A percentile compares a stretch with the other conserved stretches of the same genome.
Evolutionary conservation across 108 stramenopile species (phyloP).

Genomic region (Cyclotella baltica): DNA sequence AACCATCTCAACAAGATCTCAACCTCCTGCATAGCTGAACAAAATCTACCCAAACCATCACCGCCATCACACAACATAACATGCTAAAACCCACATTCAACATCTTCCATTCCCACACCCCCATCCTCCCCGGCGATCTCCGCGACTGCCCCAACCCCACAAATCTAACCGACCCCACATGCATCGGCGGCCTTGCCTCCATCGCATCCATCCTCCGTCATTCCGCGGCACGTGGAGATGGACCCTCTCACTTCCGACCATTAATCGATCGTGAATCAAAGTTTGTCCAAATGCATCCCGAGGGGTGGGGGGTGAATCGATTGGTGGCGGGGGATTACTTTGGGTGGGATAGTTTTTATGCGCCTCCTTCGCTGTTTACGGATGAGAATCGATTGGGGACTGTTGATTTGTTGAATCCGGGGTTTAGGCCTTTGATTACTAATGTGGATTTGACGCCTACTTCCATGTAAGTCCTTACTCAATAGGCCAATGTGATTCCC

Average conservation of each 20-base stretch:
- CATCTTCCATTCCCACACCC: background rate
- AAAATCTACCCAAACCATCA: no score
- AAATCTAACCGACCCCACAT: background rate
- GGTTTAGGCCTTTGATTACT: background rate
- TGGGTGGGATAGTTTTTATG: background rate
- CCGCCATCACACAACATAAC: no score
- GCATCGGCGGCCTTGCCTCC: background rate
- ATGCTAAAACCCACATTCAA: background rate
- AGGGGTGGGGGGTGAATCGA: constrained; percentile 4
- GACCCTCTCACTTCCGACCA: background rate
- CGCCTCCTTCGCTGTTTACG: background rate
- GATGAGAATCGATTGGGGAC: background rate
- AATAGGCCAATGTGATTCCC: background rate
- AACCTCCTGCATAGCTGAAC: no score
- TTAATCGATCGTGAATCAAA: background rate
- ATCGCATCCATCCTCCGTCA: background rate
- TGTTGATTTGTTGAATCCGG: background rate
- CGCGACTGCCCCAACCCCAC: background rate
- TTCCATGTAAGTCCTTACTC: background rate
- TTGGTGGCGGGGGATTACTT: background rate
- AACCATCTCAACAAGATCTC: no score
- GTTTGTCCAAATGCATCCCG: background rate
- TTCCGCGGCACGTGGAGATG: background rate
- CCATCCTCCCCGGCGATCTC: background rate
- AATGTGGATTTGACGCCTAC: constrained; percentile 5